Evolutionary conservation across 495 filamentous ascomycete genomes (phyloP), one percentile per base, ranked within the genome.

Genomic region (Annulohypoxylon moriforme): DNA sequence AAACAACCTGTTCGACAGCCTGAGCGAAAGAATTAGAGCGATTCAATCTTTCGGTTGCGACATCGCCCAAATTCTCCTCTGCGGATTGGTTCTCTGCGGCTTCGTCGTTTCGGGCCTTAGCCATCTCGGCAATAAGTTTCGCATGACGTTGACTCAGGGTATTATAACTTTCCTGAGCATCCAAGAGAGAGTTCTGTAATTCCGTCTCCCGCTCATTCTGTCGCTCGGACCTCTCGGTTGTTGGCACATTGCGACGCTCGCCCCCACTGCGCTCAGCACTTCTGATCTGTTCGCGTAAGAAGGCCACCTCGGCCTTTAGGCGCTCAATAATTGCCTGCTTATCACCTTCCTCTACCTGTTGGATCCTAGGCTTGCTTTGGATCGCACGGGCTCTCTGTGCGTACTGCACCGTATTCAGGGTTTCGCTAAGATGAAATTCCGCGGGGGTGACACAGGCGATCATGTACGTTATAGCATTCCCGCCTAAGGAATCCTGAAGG

Each of bases 381-480:
- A 99, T 99, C 0, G 93, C 93, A 76, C 96, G 89, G 63, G 96
- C 96, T 66, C 96, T 90, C 82, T 98, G 96, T 25, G 96, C 96
- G 81, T 99, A 99, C 78, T 97, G 90, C 22, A 99, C 92, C 0
- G 96, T 99, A 78, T 99, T 99, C 42, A 99, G 84, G 0, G 96
- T 98, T 81, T 99, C 96, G 81, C 94, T 98, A 16, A 98, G 84
- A 79, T 99, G 95, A 78, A 98, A 99, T 75, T 97, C 95, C 13
- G 94, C 94, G 5, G 94, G 96, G 5, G 93, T 98, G 24, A 99
- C 94, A 81, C 96, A 99, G 29, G 96, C 96, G 83, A 99, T 94
- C 96, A 99, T 98, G 80, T 98, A 99, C 1, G 96, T 99, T 74
- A 97, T 96, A 0, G 96, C 96, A 76, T 96, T 98, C 4, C 96